phyloP scores from a whole-genome alignment of 768 basidiomycete genomes.

The Paxillus ammoniavirescens region DNA sequence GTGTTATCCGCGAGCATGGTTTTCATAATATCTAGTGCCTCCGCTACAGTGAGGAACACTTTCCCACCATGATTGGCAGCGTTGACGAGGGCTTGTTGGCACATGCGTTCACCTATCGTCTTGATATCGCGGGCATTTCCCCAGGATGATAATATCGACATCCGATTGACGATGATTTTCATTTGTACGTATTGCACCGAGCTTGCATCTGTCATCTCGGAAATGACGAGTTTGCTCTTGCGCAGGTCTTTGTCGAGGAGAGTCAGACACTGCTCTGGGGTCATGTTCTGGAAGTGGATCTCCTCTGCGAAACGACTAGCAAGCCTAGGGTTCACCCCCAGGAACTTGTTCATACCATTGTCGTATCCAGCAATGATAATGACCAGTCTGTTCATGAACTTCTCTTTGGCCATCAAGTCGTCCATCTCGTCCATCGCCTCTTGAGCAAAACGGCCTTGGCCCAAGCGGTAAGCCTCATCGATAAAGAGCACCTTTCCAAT shows the following conservation, averaged over 20 bases:
- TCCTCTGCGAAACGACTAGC: slow-evolving; percentile 71
- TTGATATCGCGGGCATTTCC: slow-evolving; percentile 69
- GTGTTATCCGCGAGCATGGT: slow-evolving; percentile 16
- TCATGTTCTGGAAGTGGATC: slow-evolving; percentile 56
- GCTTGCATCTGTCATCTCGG: slow-evolving; percentile 28
- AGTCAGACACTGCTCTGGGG: slow-evolving; percentile 48
- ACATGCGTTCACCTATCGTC: slow-evolving; percentile 50
- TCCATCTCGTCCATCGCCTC: slow-evolving; percentile 79
- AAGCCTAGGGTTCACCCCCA: slow-evolving; percentile 60
- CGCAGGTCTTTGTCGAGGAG: slow-evolving; percentile 48
- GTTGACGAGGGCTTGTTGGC: slow-evolving; percentile 37
- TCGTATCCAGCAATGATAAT: slow-evolving; percentile 75
- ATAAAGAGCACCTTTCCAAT: slow-evolving; percentile 69
- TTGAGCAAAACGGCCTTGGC: slow-evolving; percentile 62
- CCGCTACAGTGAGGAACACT: slow-evolving; percentile 23
- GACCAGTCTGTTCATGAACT: slow-evolving; percentile 57
- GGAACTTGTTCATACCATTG: slow-evolving; percentile 59
- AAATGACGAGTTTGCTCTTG: slow-evolving; percentile 40
- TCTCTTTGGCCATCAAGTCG: slow-evolving; percentile 56
- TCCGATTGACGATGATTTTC: slow-evolving; percentile 35
- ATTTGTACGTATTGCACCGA: slow-evolving; percentile 25
- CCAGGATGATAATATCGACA: slow-evolving; percentile 54
- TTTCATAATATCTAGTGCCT: slow-evolving; percentile 30
- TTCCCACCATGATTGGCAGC: not conserved
- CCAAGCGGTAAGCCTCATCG: slow-evolving; percentile 69